Base-by-base conservation (phyloP, 768 basidiomycete species). In the Naganishia antarctica region DNA sequence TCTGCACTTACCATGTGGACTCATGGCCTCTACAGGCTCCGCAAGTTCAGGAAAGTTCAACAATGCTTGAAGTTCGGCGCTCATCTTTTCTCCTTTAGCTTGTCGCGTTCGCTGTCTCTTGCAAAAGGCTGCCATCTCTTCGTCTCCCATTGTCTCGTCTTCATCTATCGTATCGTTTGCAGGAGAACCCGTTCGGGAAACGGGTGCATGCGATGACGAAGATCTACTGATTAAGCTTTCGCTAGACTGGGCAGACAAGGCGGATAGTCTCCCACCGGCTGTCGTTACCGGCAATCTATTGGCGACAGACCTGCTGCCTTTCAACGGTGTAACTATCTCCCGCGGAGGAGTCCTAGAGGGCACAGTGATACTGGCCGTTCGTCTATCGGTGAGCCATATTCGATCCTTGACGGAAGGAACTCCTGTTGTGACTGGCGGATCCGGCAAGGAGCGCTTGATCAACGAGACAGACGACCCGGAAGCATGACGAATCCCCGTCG, bases 51-150 rank as follows among this genome's bases (percentile, higher is more conserved):
- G 96, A 80, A 98, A 99, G 60, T 86, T 86, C 61, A 96, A 82
- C 70, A 97, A 80, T 50, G 87, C 87, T 68, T 96, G 90, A 48
- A 99, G 79, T 69, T 94, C 89, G 69, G 88, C 86, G 72, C 91
- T 89, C 29, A 91, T 91, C 13, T 83, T 82, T 11, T 89, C 87
- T 67, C 91, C 75, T 16, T 47, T 63, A 12, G 66, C 45, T 77
- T 87, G 90, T 81, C 91, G 91, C 41, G 89, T 85, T 70, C 91
- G 88, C 68, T 96, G 90, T 26, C 92, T 84, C 69, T 85, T 84
- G 68, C 97, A 89, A 77, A 94, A 99, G 64, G 88, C 87, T 72
- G 89, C 78, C 96, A 99, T 99, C 80, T 99, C 96, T 66, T 96
- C 92, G 73, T 99, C 96, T 16, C 90, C 96, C 7, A 63, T 57